Evolutionary conservation across 352 stramenopile species (phyloP).

Genomic region (Phytopythium cucurbitacearum): DNA sequence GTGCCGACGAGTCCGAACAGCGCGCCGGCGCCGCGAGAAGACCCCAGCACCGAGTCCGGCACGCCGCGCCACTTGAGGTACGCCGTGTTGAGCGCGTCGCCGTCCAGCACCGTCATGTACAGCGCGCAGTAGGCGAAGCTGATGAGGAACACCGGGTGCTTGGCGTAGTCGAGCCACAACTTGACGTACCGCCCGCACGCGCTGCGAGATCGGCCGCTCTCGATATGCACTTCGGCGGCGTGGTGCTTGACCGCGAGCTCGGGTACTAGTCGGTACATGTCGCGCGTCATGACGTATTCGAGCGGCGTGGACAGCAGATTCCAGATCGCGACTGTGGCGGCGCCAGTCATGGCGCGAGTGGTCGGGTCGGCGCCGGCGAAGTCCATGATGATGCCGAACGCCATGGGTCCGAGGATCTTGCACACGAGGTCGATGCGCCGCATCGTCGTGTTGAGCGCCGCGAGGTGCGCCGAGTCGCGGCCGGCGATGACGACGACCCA

Average conservation of each 20-base stretch:
- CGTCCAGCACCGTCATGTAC: slow-evolving; percentile 57
- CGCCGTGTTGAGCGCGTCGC: slow-evolving; percentile 42
- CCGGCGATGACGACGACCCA: slow-evolving; percentile 84
- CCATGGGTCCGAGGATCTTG: slow-evolving; percentile 70
- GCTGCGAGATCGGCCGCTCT: not conserved
- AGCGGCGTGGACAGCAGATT: slow-evolving; percentile 76
- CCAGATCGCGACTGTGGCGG: slow-evolving; percentile 64
- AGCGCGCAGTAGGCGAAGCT: slow-evolving; percentile 49
- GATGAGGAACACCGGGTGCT: slow-evolving; percentile 49
- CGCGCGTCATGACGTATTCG: slow-evolving; percentile 68
- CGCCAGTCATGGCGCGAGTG: slow-evolving; percentile 57
- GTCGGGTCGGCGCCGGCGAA: slow-evolving; percentile 60
- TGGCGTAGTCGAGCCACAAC: slow-evolving; percentile 41
- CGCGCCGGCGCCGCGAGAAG: slow-evolving; percentile 35
- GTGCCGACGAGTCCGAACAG: slow-evolving; percentile 47
- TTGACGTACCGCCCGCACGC: slow-evolving; percentile 21
- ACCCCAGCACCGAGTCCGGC: slow-evolving; percentile 39
- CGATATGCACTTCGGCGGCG: slow-evolving; percentile 7
- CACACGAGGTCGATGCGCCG: slow-evolving; percentile 78
- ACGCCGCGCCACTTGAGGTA: slow-evolving; percentile 66
- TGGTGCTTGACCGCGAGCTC: slow-evolving; percentile 31
- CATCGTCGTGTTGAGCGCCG: slow-evolving; percentile 72
- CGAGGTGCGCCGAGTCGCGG: slow-evolving; percentile 43
- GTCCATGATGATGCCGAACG: slow-evolving; percentile 79
- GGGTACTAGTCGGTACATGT: slow-evolving; percentile 58